These are phyloP conservation scores for Thalassiosira pacifica DNA, from an alignment of 352 stramenopile species.

Conservation along the genomic window DNA sequence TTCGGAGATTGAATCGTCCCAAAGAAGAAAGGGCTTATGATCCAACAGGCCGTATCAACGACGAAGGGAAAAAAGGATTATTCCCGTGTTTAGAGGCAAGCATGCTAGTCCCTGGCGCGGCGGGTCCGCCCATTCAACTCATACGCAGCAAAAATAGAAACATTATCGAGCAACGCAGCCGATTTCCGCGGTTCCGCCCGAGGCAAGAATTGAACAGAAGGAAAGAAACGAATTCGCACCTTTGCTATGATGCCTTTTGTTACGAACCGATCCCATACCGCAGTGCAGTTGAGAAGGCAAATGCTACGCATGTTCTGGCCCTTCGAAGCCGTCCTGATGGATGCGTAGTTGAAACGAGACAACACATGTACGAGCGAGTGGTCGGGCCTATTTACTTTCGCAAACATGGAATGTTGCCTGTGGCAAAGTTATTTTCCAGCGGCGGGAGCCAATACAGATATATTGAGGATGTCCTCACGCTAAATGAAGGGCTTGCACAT, in stretches of 20 bases:
- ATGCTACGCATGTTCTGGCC: constrained; percentile 77
- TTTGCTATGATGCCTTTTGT: constrained; percentile 82
- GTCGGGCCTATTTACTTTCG: constrained; percentile 79
- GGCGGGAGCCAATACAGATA: constrained; percentile 84
- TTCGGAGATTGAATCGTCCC: constrained; percentile 5
- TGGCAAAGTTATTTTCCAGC: constrained; percentile 74
- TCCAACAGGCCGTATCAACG: constrained; percentile 53
- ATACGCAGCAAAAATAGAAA: constrained; percentile 51
- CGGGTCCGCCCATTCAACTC: constrained; percentile 69
- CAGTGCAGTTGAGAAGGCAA: constrained; percentile 76
- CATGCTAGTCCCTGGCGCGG: constrained; percentile 75
- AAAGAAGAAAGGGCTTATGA: constrained; percentile 37
- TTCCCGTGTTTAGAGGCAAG: constrained; percentile 78
- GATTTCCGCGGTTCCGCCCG: constrained; percentile 41
- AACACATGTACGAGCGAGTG: constrained; percentile 75
- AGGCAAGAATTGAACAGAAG: constrained; percentile 29
- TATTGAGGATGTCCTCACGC: constrained; percentile 80
- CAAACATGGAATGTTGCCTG: constrained; percentile 67
- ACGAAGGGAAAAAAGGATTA: constrained; percentile 62
- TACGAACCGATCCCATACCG: constrained; percentile 83
- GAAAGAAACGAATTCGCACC: constrained; percentile 37
- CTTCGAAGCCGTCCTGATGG: constrained; percentile 70
- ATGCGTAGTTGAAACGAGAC: constrained; percentile 69
- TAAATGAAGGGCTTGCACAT: constrained; percentile 66
- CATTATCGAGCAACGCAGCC: constrained; percentile 35